phyloP scores from a whole-genome alignment of 116 monocot species.

The Phalaenopsis hybrid region DNA sequence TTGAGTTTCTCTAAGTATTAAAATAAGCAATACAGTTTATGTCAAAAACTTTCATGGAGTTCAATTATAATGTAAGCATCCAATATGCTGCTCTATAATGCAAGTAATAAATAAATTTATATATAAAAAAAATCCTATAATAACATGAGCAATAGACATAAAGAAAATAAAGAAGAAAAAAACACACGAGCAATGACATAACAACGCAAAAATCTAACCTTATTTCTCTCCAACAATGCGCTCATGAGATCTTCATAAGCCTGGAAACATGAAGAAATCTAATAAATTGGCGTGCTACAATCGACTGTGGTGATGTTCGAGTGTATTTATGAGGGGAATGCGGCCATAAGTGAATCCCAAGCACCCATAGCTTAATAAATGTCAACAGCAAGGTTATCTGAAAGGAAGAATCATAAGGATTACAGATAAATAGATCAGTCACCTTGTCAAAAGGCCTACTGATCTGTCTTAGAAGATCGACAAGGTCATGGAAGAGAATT shows the following conservation, averaged over 20 bases:
- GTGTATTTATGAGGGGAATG: background rate
- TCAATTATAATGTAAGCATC: background rate
- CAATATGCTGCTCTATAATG: background rate
- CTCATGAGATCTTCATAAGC: constrained; percentile 95
- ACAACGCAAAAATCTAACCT: constrained; percentile 36
- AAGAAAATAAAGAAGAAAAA: no score
- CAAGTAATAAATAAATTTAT: background rate
- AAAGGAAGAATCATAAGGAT: no score
- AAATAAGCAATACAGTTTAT: background rate
- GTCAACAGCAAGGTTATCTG: no score
- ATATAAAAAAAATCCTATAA: background rate
- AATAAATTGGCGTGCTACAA: background rate
- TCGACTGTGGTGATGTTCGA: background rate
- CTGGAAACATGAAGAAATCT: constrained; percentile 33
- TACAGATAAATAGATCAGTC: background rate
- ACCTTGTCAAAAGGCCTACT: constrained; percentile 88
- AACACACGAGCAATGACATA: background rate
- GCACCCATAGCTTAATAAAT: no score
- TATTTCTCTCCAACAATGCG: constrained; percentile 85
- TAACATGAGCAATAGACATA: no score
- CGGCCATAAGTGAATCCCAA: no score
- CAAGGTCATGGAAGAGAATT: constrained; percentile 78
- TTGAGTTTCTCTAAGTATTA: background rate
- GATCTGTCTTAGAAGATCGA: constrained; percentile 78
- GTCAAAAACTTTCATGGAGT: background rate